Evolutionary conservation across 2,329 filamentous ascomycete species (phyloP), one percentile per base, ranked within the genome.

Genomic region (Emergomyces orientalis): DNA sequence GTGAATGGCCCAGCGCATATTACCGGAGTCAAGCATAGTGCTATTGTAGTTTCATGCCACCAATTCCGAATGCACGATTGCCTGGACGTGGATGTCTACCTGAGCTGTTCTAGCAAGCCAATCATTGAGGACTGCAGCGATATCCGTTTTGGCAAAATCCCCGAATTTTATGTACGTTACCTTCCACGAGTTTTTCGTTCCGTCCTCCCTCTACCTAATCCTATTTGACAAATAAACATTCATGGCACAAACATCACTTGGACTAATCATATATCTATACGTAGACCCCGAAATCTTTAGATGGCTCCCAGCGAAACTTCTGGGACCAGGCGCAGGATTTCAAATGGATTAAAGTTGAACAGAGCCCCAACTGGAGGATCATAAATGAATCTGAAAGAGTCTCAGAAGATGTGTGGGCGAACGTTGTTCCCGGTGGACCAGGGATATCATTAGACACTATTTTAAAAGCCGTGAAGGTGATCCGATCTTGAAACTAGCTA

Each of bases 261-360:
- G n/a, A 25, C 54, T n/a, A 14, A 17, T 17, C 37, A 8, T 2
- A 30, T 34, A 32, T 47, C 22, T 17, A 27, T 45, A 59, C 57
- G 1, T 49, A 77, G 72, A 67, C 71, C 41, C 64, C 74, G 52
- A 65, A 71, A 22, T 70, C 74, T 37, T 72, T 72, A 62, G 68
- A 69, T 41, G 67, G 68, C 3, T 68, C 74, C 37, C 65, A 72
- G 7, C 68, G 72, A 61, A 93, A 96, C 72, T 84, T 88, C 69
- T 99, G 91, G 90, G 84, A 92, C 69, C 86, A 94, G 70, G 89
- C 97, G 19, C 90, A 97, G 74, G 94, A 99, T 74, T 99, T 99
- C 81, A 96, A 96, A 77, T 97, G 94, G 94, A 83, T 97, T 66
- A 95, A 92, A 75, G 81, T 84, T 19, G 90, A 89, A 63, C 85